Evolutionary conservation across 1,284 basidiomycete genomes (phyloP), one percentile per base, ranked within the genome.

Genomic region (Cryptococcus maquisensis): DNA sequence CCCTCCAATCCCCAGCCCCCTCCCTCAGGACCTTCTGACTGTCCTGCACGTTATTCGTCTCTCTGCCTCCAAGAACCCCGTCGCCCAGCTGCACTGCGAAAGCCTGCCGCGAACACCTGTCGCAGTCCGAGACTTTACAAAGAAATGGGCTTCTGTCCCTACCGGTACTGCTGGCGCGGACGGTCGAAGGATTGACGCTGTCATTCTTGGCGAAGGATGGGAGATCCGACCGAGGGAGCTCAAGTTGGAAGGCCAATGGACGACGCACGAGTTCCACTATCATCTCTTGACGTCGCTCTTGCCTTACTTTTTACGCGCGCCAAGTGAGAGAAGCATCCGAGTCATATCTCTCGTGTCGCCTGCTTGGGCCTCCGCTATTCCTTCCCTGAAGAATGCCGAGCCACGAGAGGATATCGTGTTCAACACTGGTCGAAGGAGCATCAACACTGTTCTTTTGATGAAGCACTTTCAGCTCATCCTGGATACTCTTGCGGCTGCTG

Each of bases 261-360:
- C 66, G 6, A 64, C 60, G 3, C 60, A 67, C 21, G 64, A 77
- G 66, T 66, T 67, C 44, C 68, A 73, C 13, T 93, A 90, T 75
- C 78, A 91, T 47, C 79, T 91, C 16, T 79, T 83, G 8, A 91
- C 89, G 0, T 79, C 89, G 4, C 80, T 93, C 0, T 81, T 93
- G 0, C 90, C 90, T 3, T 79, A 81, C 28, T 77, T 93, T 3
- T 82, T 93, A 15, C 83, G 87, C 32, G 86, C 87, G 2, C 90
- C 89, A 0, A 78, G 81, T 6, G 89, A 92, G 68, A 82, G 90
- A 42, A 88, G 90, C 62, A 90, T 94, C 49, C 84, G 90, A 18
- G 82, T 93, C 59, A 78, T 93, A 65, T 84, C 83, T 55, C 80
- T 92, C 41, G 81, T 91, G 66, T 90, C 91, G 57, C 88, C 88